Conservation (phyloP, 192 early-diverging fungal genomes). For the Coemansia sp. region DNA sequence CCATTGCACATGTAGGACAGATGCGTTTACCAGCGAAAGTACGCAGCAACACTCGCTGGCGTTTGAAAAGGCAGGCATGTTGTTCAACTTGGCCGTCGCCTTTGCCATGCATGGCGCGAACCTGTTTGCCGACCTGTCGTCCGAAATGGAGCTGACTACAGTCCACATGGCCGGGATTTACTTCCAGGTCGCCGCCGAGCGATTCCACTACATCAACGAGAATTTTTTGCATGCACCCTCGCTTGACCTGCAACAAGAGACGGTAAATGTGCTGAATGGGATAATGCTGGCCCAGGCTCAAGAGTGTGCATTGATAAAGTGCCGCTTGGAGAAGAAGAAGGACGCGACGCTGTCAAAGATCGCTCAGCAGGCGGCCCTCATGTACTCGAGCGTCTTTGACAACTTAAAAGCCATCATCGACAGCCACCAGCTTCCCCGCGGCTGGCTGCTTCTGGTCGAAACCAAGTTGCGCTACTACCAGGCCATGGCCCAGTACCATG, state of each 20-base stretch:
- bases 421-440: slow-evolving; percentile 73
- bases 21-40: slow-evolving; percentile 80
- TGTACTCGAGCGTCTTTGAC: slow-evolving; percentile 78
- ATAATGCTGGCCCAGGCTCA: slow-evolving; percentile 96
- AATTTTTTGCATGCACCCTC: slow-evolving; percentile 98
- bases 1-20: slow-evolving; percentile 60
- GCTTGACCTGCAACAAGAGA: slow-evolving; percentile 86
- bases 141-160: slow-evolving; percentile 54
- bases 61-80: slow-evolving; percentile 94
- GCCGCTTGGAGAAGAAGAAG: slow-evolving; percentile 85
- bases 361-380: slow-evolving; percentile 75
- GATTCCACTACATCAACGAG: slow-evolving; percentile 95
- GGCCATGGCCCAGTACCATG: slow-evolving; percentile 86
- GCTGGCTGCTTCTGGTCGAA: slow-evolving; percentile 85
- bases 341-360: slow-evolving; percentile 88
- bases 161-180: slow-evolving; percentile 87
- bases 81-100: slow-evolving; percentile 92
- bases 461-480: slow-evolving; percentile 89
- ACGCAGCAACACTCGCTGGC: slow-evolving; percentile 92
- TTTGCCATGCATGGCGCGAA: slow-evolving; percentile 60
- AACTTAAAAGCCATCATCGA: slow-evolving; percentile 66
- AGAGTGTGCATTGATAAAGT: slow-evolving; percentile 89
- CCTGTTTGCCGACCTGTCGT: slow-evolving; percentile 50
- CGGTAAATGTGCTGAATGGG: slow-evolving; percentile 79
- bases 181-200: slow-evolving; percentile 92